These are phyloP conservation scores for Trebouxiophyceae sp. DNA, from an alignment of 163 green algal species.

Conservation along the genomic window DNA sequence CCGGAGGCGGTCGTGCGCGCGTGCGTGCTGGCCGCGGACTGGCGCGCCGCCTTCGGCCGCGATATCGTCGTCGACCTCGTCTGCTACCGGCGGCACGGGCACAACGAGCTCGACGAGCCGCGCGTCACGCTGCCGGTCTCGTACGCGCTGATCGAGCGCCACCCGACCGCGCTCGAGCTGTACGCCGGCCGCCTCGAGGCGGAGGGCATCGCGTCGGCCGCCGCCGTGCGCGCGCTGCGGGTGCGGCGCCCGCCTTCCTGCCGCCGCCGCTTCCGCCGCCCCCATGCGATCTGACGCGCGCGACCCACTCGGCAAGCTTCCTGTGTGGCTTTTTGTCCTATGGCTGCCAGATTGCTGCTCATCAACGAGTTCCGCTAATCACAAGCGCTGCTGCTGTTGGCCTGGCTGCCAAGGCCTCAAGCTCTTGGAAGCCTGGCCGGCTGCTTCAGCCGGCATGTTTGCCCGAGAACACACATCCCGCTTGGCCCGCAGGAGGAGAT, in stretches of 20 bases:
- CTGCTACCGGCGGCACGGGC: slow-evolving; percentile 46
- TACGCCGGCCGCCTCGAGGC: slow-evolving; percentile 34
- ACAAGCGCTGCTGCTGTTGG: too few relatives aligned
- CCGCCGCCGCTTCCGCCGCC: too few relatives aligned
- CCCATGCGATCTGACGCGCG: too few relatives aligned
- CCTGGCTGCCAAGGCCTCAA: too few relatives aligned
- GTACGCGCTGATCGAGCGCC: slow-evolving; percentile 38
- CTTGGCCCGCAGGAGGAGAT: slow-evolving; percentile 25
- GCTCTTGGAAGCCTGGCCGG: too few relatives aligned
- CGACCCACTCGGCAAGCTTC: too few relatives aligned
- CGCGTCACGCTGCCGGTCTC: slow-evolving; percentile 44
- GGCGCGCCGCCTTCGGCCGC: slow-evolving; percentile 21
- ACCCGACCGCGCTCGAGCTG: slow-evolving; percentile 34
- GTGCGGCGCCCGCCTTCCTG: neutral
- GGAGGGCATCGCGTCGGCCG: slow-evolving; percentile 25
- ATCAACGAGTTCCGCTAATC: too few relatives aligned
- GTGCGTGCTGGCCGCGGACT: slow-evolving; percentile 57
- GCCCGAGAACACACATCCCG: too few relatives aligned
- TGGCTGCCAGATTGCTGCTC: too few relatives aligned
- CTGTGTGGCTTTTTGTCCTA: too few relatives aligned
- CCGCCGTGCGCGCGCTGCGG: neutral
- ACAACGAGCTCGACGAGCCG: slow-evolving; percentile 73
- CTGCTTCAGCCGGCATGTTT: too few relatives aligned
- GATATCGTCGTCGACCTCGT: slow-evolving; percentile 75
- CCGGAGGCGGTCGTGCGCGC: slow-evolving; percentile 61